These are phyloP conservation scores for Auricularia auricula-judae DNA, from an alignment of 768 basidiomycete species.

Conservation along the genomic window DNA sequence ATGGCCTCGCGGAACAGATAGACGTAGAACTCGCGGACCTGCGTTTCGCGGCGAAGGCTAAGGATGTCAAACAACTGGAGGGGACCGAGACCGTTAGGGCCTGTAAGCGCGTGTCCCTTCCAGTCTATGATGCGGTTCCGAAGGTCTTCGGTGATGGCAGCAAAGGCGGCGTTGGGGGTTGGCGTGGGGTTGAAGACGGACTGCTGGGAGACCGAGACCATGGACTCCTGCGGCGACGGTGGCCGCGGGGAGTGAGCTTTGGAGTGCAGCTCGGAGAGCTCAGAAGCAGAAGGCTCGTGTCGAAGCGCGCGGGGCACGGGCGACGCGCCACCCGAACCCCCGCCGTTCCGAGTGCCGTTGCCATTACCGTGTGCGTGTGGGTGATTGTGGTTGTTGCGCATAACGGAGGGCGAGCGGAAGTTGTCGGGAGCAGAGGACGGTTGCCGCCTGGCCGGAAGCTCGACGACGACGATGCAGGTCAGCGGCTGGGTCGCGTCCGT, in stretches of 20 bases:
- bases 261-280: constrained; percentile 3
- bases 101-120: constrained; percentile 88
- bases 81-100: constrained; percentile 49
- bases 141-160: constrained; percentile 78
- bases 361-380: neutral
- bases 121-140: constrained; percentile 87
- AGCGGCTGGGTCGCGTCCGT: constrained; percentile 63
- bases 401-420: constrained; percentile 13
- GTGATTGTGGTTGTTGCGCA: neutral
- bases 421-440: constrained; percentile 11
- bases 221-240: constrained; percentile 16
- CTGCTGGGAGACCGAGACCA: constrained; percentile 21
- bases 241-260: constrained; percentile 15
- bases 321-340: neutral
- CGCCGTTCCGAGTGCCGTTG: neutral
- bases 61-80: constrained; percentile 89
- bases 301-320: neutral
- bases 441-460: constrained; percentile 68
- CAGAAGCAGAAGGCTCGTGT: neutral
- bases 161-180: constrained; percentile 55
- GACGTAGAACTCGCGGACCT: constrained; percentile 89
- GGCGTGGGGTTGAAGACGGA: constrained; percentile 19
- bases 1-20: constrained; percentile 97
- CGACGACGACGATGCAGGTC: constrained; percentile 89
- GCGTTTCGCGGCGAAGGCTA: constrained; percentile 76